phyloP scores from a whole-genome alignment of 2,329 filamentous ascomycete genomes.

The Neopestalotiopsis sp. region DNA sequence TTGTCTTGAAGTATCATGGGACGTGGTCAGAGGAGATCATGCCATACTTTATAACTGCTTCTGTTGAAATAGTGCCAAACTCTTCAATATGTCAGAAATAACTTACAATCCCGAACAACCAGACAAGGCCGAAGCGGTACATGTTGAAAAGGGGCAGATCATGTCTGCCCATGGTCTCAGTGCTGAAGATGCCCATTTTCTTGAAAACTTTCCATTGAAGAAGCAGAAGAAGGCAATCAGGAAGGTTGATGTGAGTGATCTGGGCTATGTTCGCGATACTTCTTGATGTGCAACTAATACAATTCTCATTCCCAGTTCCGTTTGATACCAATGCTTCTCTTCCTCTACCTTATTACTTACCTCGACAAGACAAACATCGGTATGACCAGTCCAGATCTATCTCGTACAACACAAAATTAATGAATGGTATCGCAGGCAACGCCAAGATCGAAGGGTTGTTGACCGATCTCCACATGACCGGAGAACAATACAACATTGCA shows the following conservation, averaged over 20 bases:
- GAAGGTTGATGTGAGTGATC: constrained; percentile 36
- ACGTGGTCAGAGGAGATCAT: neutral
- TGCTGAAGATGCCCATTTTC: constrained; percentile 38
- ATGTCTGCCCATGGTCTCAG: constrained; percentile 1
- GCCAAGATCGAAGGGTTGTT: constrained; percentile 34
- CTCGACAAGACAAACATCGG: constrained; percentile 36
- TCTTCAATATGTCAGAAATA: neutral
- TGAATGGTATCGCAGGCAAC: constrained; percentile 26
- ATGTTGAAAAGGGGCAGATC: constrained; percentile 5
- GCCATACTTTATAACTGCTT: neutral
- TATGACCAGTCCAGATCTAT: neutral
- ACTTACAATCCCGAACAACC: neutral
- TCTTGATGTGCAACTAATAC: neutral
- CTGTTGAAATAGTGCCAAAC: neutral
- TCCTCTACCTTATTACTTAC: constrained; percentile 37
- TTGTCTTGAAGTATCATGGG: neutral
- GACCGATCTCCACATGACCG: constrained; percentile 34
- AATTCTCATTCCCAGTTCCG: constrained; percentile 24
- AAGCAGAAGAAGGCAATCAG: constrained; percentile 35
- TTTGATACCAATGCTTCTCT: constrained; percentile 36
- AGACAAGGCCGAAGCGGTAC: neutral
- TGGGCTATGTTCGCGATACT: neutral
- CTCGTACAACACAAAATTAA: neutral
- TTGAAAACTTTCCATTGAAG: constrained; percentile 36
- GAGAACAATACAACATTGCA: constrained; percentile 36